phyloP scores from a whole-genome alignment of 495 filamentous ascomycete species.

The Penicillium atrosanguineum region DNA sequence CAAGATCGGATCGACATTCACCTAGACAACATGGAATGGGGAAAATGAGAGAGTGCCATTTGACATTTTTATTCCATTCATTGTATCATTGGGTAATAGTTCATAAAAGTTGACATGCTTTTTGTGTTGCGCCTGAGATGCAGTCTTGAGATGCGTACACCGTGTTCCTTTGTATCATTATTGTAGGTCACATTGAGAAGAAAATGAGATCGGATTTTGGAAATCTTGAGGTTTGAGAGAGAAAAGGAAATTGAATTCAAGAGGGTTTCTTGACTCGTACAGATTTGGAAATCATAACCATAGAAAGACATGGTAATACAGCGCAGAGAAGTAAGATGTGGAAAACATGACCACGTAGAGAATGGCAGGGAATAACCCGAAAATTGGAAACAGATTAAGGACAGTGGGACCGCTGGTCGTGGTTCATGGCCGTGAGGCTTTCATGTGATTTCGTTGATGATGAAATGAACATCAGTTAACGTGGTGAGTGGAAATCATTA shows the following conservation, averaged over 20 bases:
- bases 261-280: neutral
- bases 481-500: constrained; percentile 9
- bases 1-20: neutral
- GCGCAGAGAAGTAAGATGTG: neutral
- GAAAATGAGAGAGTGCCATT: neutral
- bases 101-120: neutral
- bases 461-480: neutral
- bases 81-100: neutral
- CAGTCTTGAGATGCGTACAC: constrained; percentile 11
- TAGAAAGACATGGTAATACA: neutral
- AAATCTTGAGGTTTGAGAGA: neutral
- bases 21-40: constrained; percentile 8
- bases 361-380: neutral
- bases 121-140: constrained; percentile 5
- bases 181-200: constrained; percentile 6
- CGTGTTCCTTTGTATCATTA: constrained; percentile 11
- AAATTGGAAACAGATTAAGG: constrained; percentile 7
- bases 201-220: neutral
- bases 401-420: neutral
- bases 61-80: constrained; percentile 8
- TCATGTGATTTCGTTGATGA: neutral
- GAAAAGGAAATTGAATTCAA: neutral
- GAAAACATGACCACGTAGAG: neutral
- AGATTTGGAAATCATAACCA: neutral
- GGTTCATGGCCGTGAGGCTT: neutral